These are phyloP conservation scores for Penicillium sp. DNA, from an alignment of 2,329 filamentous ascomycete genomes.

Conservation along the genomic window DNA sequence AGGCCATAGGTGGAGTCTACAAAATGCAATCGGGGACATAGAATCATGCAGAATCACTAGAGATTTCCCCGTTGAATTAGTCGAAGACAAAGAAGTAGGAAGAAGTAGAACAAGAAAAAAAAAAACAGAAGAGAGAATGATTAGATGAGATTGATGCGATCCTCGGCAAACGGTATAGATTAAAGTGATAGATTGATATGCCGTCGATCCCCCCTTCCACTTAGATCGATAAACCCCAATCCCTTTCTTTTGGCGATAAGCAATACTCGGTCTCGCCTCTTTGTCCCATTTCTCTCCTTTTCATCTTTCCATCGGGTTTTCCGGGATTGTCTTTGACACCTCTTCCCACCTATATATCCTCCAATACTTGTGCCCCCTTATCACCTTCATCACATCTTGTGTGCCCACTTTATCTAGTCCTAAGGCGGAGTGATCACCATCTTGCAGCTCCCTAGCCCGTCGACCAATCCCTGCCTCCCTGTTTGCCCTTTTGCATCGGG, in stretches of 20 bases:
- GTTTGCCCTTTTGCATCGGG: slow-evolving; percentile 8
- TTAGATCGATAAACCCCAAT: slow-evolving; percentile 28
- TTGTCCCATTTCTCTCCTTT: slow-evolving; percentile 5
- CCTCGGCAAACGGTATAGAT: slow-evolving; percentile 14
- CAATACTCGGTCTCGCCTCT: slow-evolving; percentile 1
- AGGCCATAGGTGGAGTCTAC: slow-evolving; percentile 28
- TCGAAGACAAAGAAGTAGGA: too few species aligned
- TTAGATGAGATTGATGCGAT: slow-evolving; percentile 25
- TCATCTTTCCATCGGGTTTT: not conserved
- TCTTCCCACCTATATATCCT: not conserved
- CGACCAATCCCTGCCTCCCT: slow-evolving; percentile 13
- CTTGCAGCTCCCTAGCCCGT: slow-evolving; percentile 23
- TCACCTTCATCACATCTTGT: slow-evolving; percentile 3
- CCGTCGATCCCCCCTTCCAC: slow-evolving; percentile 23
- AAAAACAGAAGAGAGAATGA: not conserved
- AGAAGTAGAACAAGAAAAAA: too few species aligned
- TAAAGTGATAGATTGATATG: slow-evolving; percentile 29
- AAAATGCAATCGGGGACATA: slow-evolving; percentile 28
- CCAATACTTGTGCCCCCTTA: not conserved
- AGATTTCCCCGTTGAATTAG: not conserved
- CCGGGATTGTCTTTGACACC: not conserved
- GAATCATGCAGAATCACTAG: not conserved
- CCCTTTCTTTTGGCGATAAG: slow-evolving; percentile 15
- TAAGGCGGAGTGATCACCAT: slow-evolving; percentile 18
- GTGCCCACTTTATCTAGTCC: slow-evolving; percentile 9